These are phyloP conservation scores for Fusarium pilosicola DNA, from an alignment of 2,329 filamentous ascomycete genomes.

Conservation along the genomic window DNA sequence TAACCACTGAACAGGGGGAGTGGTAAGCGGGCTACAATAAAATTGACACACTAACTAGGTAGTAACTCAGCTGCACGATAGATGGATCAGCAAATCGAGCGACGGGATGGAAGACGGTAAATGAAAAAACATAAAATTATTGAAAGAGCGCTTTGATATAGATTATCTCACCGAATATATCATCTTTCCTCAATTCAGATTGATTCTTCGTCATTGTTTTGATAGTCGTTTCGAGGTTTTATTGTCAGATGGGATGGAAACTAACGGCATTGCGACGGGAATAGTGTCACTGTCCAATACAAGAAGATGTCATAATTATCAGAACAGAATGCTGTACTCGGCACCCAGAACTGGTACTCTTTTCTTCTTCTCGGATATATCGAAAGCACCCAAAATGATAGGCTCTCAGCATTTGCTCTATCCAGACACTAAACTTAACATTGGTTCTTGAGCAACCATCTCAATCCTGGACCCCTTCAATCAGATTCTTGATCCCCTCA, in stretches of 20 bases:
- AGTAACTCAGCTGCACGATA: neutral
- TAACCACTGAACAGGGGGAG: neutral
- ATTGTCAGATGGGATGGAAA: neutral
- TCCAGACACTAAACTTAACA: neutral
- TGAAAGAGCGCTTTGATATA: no score
- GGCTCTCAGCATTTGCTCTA: neutral
- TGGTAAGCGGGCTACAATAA: neutral
- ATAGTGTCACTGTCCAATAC: neutral
- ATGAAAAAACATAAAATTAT: no score
- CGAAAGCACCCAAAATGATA: no score
- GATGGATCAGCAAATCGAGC: neutral
- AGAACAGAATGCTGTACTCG: neutral
- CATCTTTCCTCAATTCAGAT: neutral
- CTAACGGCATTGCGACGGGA: neutral
- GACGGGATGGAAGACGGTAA: neutral
- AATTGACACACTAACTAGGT: neutral
- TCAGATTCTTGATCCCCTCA: slow-evolving; percentile 76
- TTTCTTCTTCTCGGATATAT: neutral
- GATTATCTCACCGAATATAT: neutral
- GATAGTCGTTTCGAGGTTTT: neutral
- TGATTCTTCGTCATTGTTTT: neutral
- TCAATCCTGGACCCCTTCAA: slow-evolving; percentile 46
- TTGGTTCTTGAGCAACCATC: neutral
- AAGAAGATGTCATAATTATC: neutral
- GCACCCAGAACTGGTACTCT: neutral